Evolutionary conservation across 257 asterid genomes (phyloP), one percentile per base, ranked within the genome.

Genomic region (Capsicum pubescens): DNA sequence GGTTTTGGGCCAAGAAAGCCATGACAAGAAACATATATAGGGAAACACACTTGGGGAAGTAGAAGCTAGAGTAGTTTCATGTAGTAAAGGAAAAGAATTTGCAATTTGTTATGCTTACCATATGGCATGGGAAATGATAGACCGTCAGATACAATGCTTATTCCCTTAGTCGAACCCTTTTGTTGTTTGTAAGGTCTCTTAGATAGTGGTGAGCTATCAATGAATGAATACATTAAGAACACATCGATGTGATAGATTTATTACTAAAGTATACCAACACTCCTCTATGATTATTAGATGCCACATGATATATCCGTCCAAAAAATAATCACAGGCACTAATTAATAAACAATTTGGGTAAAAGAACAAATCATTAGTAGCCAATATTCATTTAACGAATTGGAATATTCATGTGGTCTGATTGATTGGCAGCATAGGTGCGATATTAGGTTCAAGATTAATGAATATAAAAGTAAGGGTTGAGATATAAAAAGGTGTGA

Each of bases 261-360:
- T 48, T 44, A 26, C 44, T 74, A 50, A 74, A 50, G 19, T 60
- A 50, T 48, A 74, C 61, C 14, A 8, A 50, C 15, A 0, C 61
- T 74, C 4, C 19, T 74, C 60, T 60, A 50, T 19, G 21, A 74
- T 32, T 52, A 74, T 74, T 21, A 74, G 80, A 74, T 74, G 80
- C 19, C 80, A 74, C 80, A 1, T 74, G 21, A 74, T 50, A 19
- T 14, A 48, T 74, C 60, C 7, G 1, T 74, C n/a, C 44, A 74
- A 74, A 19, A 19, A 74, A 74, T 19, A 74, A 50, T 48, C 80
- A 74, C 80, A 74, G 7, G 60, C 19, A 74, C 2, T 44, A 46
- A 48, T 48, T 6, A 32, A 3, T 19, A 74, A 74, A 74, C 13
- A 50, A 50, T 60, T 21, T 6, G 13, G 61, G 44, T 52, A 50